A percentile compares a stretch with the other conserved stretches of the same genome.
Evolutionary conservation across 2,329 filamentous ascomycete genomes (phyloP).

Genomic region (Aspergillus carbonarius): DNA sequence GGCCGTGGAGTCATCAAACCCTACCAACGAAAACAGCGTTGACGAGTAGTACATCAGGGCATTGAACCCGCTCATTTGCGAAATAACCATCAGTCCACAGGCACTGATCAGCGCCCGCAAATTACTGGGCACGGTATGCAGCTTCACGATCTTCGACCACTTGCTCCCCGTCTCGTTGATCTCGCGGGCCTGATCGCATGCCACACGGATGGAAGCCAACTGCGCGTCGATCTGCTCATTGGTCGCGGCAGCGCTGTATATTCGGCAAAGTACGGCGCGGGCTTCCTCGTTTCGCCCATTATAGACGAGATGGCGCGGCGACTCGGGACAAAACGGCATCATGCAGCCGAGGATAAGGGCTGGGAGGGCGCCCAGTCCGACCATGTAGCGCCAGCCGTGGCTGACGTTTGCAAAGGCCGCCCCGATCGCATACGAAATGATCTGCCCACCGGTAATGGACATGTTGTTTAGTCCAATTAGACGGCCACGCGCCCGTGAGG

Average conservation of each 20-base stretch:
- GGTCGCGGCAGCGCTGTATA: slow-evolving; percentile 30
- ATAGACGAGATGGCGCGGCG: slow-evolving; percentile 26
- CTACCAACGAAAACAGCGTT: slow-evolving; percentile 48
- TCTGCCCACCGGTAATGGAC: slow-evolving; percentile 44
- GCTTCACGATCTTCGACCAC: slow-evolving; percentile 48
- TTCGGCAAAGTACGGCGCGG: slow-evolving; percentile 35
- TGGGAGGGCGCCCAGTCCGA: slow-evolving; percentile 50
- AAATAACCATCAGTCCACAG: slow-evolving; percentile 54
- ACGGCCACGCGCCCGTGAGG: slow-evolving; percentile 49
- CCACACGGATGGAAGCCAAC: slow-evolving; percentile 42
- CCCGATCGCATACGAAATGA: slow-evolving; percentile 45
- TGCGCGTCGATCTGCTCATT: slow-evolving; percentile 48
- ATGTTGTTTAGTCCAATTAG: slow-evolving; percentile 47
- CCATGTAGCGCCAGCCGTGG: slow-evolving; percentile 53
- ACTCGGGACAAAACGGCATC: slow-evolving; percentile 46
- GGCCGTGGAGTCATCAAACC: slow-evolving; percentile 52
- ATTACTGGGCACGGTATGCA: slow-evolving; percentile 41
- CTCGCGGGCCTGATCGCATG: slow-evolving; percentile 43
- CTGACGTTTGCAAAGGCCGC: slow-evolving; percentile 43
- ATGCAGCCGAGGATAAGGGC: slow-evolving; percentile 46
- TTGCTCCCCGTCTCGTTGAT: slow-evolving; percentile 43
- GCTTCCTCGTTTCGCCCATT: slow-evolving; percentile 20
- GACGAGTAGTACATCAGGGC: slow-evolving; percentile 48
- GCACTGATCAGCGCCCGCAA: slow-evolving; percentile 46
- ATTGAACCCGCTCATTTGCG: slow-evolving; percentile 43